phyloP scores from a whole-genome alignment of 805 yeast genomes.

The Candida sithepensis region DNA sequence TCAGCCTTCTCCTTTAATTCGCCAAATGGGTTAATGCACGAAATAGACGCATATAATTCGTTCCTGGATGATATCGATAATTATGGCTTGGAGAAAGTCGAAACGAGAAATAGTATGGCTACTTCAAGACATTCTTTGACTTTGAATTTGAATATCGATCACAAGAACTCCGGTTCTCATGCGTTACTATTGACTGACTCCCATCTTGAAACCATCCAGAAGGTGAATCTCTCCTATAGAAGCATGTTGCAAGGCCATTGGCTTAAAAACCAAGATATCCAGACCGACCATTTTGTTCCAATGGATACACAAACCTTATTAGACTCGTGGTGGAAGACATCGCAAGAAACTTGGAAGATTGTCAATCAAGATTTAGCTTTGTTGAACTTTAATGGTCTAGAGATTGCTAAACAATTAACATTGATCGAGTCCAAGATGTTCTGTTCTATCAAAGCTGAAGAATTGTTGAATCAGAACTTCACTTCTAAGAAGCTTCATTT shows the following conservation, averaged over 20 bases:
- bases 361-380: conserved; percentile 50
- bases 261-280: conserved; percentile 23
- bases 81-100: conserved; percentile 26
- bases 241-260: conserved; percentile 47
- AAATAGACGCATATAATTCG: conserved; percentile 30
- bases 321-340: conserved; percentile 45
- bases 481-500: conserved; percentile 56
- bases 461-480: conserved; percentile 61
- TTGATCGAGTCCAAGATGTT: conserved; percentile 66
- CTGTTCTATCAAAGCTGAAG: conserved; percentile 60
- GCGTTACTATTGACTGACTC: conserved; percentile 30
- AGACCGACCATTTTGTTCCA: conserved; percentile 18
- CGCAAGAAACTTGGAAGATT: conserved; percentile 57
- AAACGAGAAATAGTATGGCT: conserved; percentile 10
- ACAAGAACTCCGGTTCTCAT: conserved; percentile 23
- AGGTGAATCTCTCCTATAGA: conserved; percentile 49
- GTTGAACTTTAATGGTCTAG: conserved; percentile 62
- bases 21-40: conserved; percentile 20
- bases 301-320: conserved; percentile 35
- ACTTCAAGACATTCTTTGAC: conserved; percentile 22
- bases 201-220: conserved; percentile 45
- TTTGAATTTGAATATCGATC: conserved; percentile 27
- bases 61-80: conserved; percentile 32
- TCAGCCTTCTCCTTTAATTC: conserved; percentile 19
- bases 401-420: conserved; percentile 74